A percentile compares a stretch with the other conserved stretches of the same genome.
Evolutionary conservation across 495 filamentous ascomycete species (phyloP).

Genomic region (Aspergillus sclerotiicarbonarius): DNA sequence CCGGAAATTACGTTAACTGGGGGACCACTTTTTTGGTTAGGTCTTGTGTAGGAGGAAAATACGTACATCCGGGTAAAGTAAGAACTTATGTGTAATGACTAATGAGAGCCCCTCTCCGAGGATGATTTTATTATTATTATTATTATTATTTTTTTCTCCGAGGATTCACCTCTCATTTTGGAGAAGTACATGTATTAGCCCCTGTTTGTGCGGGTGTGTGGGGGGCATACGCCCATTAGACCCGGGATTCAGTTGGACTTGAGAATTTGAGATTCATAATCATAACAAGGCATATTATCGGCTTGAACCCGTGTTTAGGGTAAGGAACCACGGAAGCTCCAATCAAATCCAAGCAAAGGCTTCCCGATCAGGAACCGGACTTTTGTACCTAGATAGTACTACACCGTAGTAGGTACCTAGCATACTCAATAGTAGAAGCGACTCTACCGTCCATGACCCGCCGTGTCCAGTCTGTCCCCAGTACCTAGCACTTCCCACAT

Average conservation of each 20-base stretch:
- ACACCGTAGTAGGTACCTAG: too few relatives aligned
- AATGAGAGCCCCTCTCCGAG: too few relatives aligned
- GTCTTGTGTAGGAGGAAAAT: too few relatives aligned
- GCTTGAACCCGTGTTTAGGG: neutral
- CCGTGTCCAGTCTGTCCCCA: too few relatives aligned
- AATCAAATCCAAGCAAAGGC: neutral
- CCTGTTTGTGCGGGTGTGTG: neutral
- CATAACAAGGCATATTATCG: neutral
- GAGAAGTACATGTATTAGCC: neutral
- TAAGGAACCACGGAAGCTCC: neutral
- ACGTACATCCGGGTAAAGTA: too few relatives aligned
- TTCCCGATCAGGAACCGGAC: constrained; percentile 4
- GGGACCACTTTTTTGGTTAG: too few relatives aligned
- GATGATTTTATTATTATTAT: too few relatives aligned
- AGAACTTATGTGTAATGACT: too few relatives aligned
- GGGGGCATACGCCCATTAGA: neutral
- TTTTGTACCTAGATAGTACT: neutral
- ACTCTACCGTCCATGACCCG: neutral
- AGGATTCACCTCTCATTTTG: neutral
- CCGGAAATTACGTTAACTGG: too few relatives aligned
- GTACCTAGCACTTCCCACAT: too few relatives aligned
- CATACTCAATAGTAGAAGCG: neutral
- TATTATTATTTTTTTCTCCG: too few relatives aligned
- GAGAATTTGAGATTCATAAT: neutral
- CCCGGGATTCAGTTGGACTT: neutral